Percentiles rank a stretch among this genome's conserved stretches.
These are phyloP conservation scores for Dipodascus geniculatus DNA, from an alignment of 805 yeast genomes.

Conservation along the genomic window DNA sequence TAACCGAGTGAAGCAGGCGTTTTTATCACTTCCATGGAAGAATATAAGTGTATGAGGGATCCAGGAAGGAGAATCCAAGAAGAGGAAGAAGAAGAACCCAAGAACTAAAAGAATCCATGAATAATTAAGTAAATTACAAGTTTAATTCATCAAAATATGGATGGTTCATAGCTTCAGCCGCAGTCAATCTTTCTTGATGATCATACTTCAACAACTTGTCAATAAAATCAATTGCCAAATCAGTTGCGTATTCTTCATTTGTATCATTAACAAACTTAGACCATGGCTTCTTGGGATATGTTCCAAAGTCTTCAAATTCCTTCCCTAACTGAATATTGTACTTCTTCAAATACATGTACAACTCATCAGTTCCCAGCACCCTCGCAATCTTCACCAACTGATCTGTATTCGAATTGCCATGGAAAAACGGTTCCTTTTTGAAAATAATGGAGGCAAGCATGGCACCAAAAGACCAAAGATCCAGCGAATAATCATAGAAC, in stretches of 20 bases:
- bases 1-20: not conserved
- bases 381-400: slow-evolving; percentile 84
- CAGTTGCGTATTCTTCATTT: slow-evolving; percentile 55
- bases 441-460: slow-evolving; percentile 83
- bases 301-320: slow-evolving; percentile 70
- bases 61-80: not conserved
- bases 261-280: slow-evolving; percentile 54
- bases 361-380: slow-evolving; percentile 74
- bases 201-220: slow-evolving; percentile 70
- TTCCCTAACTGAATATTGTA: slow-evolving; percentile 59
- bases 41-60: no score
- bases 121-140: not conserved
- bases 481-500: slow-evolving; percentile 79
- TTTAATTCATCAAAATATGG: slow-evolving; percentile 41
- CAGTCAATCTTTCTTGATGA: slow-evolving; percentile 80
- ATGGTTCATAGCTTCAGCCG: slow-evolving; percentile 78
- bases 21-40: not conserved
- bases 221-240: slow-evolving; percentile 70
- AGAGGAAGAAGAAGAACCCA: not conserved
- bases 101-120: not conserved
- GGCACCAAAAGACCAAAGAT: slow-evolving; percentile 86
- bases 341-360: slow-evolving; percentile 51
- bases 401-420: slow-evolving; percentile 83
- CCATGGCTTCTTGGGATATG: slow-evolving; percentile 82
- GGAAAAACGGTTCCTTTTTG: slow-evolving; percentile 85